Base-by-base conservation (phyloP, 2,329 filamentous ascomycete genomes). In the Talaromyces atroroseus region DNA sequence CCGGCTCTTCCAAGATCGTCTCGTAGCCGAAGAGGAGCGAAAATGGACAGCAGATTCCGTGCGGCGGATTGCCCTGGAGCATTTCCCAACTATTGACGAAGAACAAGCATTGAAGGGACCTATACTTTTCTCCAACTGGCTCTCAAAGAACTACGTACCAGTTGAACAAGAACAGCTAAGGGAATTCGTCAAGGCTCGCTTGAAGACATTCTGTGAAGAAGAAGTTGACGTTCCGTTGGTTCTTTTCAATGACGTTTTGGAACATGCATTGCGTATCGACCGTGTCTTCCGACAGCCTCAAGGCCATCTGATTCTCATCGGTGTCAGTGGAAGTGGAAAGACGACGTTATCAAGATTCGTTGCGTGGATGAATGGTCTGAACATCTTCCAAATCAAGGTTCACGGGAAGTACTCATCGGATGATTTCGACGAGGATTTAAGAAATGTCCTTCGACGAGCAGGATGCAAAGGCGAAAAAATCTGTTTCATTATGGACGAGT, bases 401-500 rank as follows among this genome's bases (percentile, higher is more conserved):
- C 94, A 99, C 67, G 94, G 94, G 62, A 96, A 92, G 70, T 99
- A 99, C 75, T 96, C 94, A 16, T 89, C 89, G 1, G 94, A 97
- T 70, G 94, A 99, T 75, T 99, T 99, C 68, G 94, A 99, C 68
- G 95, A 99, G 58, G 94, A 99, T 72, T 79, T 99, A 36, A 85
- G 95, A 62, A 92, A 92, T 68, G 94, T 99, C 8, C 83, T 99
- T 42, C 87, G 94, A 47, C 85, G 94, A 57, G 95, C 90, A 65
- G 94, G 94, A 61, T 97, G 92, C 78, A 96, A 96, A 78, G 94
- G 94, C 36, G 94, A 99, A 72, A 97, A 97, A 80, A 95, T 99
- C 49, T 99, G 95, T 76, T 99, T 99, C 79, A 96, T 99, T 78
- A 97, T 99, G 92, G 94, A 99, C 70, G 94, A 99, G 76, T 88